Evolutionary conservation across 805 yeast species (phyloP).

Genomic region (Metschnikowia matae): DNA sequence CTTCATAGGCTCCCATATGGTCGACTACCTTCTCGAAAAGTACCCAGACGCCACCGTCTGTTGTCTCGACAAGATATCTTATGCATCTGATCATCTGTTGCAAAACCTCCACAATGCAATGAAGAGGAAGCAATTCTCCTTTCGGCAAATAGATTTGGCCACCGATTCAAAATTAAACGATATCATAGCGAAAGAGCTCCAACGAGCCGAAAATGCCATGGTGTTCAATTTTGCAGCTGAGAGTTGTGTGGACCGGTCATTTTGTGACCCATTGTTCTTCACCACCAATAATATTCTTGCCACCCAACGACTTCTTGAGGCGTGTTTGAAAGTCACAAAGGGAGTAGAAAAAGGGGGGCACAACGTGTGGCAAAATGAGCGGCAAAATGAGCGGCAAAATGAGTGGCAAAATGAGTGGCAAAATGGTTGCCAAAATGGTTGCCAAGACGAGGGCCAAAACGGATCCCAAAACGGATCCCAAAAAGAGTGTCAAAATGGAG

Average conservation of each 20-base stretch:
- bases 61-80: slow-evolving; percentile 45
- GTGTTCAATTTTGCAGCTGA: slow-evolving; percentile 55
- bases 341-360: background rate
- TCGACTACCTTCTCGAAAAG: slow-evolving; percentile 28
- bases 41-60: slow-evolving; percentile 32
- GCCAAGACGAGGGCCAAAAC: background rate
- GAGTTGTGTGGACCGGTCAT: slow-evolving; percentile 51
- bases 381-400: too few relatives aligned
- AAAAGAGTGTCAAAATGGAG: too few relatives aligned
- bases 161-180: slow-evolving; percentile 15
- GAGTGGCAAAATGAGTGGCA: too few relatives aligned
- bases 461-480: too few relatives aligned
- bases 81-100: slow-evolving; percentile 37
- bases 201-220: slow-evolving; percentile 12
- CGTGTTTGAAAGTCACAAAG: slow-evolving; percentile 11
- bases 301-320: slow-evolving; percentile 46
- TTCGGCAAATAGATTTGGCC: slow-evolving; percentile 35
- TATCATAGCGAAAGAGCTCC: slow-evolving; percentile 10
- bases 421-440: too few relatives aligned
- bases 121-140: slow-evolving; percentile 19
- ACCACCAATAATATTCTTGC: slow-evolving; percentile 44
- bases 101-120: slow-evolving; percentile 15
- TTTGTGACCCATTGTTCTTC: slow-evolving; percentile 40
- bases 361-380: background rate
- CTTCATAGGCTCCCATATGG: slow-evolving; percentile 50